Percentiles rank a stretch among this genome's conserved stretches.
Conservation (phyloP, 306 rosid genomes). For the Potentilla sterilis region DNA sequence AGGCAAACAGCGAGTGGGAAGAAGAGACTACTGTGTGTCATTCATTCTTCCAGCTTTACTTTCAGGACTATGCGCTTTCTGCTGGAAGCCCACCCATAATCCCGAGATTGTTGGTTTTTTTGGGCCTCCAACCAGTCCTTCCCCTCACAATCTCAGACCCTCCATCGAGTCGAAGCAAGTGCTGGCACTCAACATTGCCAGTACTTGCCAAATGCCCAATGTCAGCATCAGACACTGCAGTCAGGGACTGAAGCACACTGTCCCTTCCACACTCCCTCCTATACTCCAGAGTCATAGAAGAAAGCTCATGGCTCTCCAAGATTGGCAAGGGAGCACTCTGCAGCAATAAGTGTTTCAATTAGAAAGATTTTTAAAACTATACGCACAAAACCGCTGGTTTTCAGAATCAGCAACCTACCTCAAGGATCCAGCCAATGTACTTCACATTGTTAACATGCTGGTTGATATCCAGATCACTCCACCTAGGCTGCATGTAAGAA, state of each 20-base stretch:
- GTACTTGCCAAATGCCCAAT: constrained; percentile 49
- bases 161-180: constrained; percentile 81
- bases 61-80: constrained; percentile 30
- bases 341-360: constrained; percentile 25
- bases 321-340: constrained; percentile 96
- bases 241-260: constrained; percentile 84
- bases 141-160: constrained; percentile 90
- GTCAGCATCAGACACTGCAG: constrained; percentile 58
- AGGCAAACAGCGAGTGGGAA: background rate
- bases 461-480: constrained; percentile 91
- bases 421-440: constrained; percentile 99
- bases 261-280: constrained; percentile 98
- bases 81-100: constrained; percentile 51
- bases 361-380: background rate
- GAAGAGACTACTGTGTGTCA: constrained; percentile 22
- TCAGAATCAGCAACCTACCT: constrained; percentile 48
- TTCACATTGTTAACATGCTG: constrained; percentile 99
- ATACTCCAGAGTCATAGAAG: constrained; percentile 77
- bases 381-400: background rate
- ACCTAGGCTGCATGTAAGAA: constrained; percentile 68
- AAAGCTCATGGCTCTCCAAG: constrained; percentile 90
- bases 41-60: constrained; percentile 30
- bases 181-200: constrained; percentile 77
- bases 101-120: constrained; percentile 48
- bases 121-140: constrained; percentile 93